Evolutionary conservation across 352 stramenopile genomes (phyloP), one percentile per base, ranked within the genome.

Genomic region (Phytophthora cactorum): DNA sequence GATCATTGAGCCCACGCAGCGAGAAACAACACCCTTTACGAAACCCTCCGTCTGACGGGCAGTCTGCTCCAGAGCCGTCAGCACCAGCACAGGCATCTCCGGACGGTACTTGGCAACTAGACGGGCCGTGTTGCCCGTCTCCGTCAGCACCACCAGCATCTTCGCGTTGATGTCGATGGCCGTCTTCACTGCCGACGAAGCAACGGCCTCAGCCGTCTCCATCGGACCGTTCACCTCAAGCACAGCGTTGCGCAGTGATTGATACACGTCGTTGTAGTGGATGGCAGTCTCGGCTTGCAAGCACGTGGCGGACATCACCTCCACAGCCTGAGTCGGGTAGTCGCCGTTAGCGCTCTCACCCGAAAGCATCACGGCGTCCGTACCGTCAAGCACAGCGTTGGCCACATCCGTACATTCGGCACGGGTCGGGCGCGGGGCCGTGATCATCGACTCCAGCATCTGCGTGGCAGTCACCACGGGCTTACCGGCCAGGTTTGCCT

Each of bases 401-500:
- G 97, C 96, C 15, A 99, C 98, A 80, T 99, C 98, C 34, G 97
- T 98, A 76, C 94, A 98, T 78, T 99, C 97, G 38, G 98, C 98
- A 78, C 97, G 97, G 27, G 97, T 99, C 27, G 98, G 98, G 31
- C 97, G 88, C 29, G 97, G 97, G 70, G 98, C 98, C 59, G 81
- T 89, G 77, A 98, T 98, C 97, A 99, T 99, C 32, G 88, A 98
- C 81, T 99, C 97, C 25, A 99, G 88, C 98, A 99, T 99, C 73
- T 99, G 97, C 46, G 98, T 99, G 44, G 97, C 97, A 9, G 96
- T 98, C 58, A 99, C 92, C 3, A 99, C 97, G 7, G 97, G 97
- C 76, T 99, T 99, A 55, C 97, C 97, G 32, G 86, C 91, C 60
- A 98, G 93, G 77, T 99, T 99, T 52, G 90, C 83, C 81, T 94